Percentiles rank a stretch among this genome's conserved stretches.
Evolutionary conservation across 2,329 filamentous ascomycete species (phyloP).

Genomic region (Phialophora verrucosa): DNA sequence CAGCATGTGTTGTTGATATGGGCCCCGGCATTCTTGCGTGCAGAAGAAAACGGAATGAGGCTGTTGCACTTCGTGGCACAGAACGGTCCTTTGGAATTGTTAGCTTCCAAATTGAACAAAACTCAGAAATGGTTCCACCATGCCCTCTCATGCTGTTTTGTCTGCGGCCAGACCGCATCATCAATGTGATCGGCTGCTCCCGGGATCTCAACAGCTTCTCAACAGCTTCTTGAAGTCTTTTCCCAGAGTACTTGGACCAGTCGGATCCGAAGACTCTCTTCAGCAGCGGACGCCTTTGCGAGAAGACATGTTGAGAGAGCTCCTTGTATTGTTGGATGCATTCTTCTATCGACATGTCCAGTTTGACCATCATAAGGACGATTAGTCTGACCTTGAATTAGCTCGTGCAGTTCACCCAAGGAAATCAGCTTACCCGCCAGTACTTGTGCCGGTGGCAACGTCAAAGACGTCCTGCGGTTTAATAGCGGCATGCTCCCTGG

Average conservation of each 20-base stretch:
- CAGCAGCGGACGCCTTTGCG: constrained; percentile 25
- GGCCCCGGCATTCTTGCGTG: constrained; percentile 34
- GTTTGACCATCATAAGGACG: constrained; percentile 55
- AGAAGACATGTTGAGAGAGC: constrained; percentile 42
- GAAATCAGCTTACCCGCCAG: constrained; percentile 44
- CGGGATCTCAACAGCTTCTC: constrained; percentile 29
- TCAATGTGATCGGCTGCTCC: constrained; percentile 21
- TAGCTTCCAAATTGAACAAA: not conserved
- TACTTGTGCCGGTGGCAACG: constrained; percentile 50
- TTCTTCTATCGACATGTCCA: constrained; percentile 53
- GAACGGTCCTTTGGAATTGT: constrained; percentile 22
- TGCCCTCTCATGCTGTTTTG: constrained; percentile 29
- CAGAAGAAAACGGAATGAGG: constrained; percentile 34
- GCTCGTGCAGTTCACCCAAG: not conserved
- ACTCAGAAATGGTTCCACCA: not conserved
- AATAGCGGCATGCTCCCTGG: constrained; percentile 19
- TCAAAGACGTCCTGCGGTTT: constrained; percentile 48
- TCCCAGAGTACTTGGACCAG: constrained; percentile 31
- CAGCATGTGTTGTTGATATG: constrained; percentile 27
- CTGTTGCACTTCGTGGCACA: constrained; percentile 31
- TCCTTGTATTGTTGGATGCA: constrained; percentile 51
- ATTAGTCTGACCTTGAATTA: constrained; percentile 47
- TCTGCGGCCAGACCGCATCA: constrained; percentile 20
- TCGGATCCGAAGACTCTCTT: constrained; percentile 30
- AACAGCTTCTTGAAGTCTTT: constrained; percentile 27